Evolutionary conservation across 1,284 basidiomycete species (phyloP).

Genomic region (Ustilago vetiveriae): DNA sequence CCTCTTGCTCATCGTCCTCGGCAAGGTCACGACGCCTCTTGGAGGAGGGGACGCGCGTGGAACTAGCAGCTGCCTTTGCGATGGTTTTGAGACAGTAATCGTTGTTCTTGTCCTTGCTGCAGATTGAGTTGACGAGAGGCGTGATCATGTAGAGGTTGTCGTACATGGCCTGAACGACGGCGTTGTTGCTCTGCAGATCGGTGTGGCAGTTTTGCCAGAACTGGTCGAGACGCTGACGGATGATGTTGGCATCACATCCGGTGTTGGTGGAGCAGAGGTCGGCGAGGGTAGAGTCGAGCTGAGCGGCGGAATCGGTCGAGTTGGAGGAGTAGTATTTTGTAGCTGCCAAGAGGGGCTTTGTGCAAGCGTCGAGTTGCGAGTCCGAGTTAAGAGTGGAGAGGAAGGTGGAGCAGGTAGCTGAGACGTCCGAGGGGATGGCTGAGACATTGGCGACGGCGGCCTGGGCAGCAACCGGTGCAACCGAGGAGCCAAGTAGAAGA

Average conservation of each 20-base stretch:
- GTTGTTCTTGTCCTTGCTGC: conserved; percentile 47
- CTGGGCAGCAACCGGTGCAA: conserved; percentile 42
- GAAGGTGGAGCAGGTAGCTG: conserved; percentile 40
- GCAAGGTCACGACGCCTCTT: conserved; percentile 13
- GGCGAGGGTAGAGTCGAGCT: conserved; percentile 46
- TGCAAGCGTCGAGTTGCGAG: conserved; percentile 43
- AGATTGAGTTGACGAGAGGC: conserved; percentile 57
- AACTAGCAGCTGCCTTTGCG: conserved; percentile 38
- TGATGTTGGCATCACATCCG: conserved; percentile 50
- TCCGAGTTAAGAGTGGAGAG: conserved; percentile 53
- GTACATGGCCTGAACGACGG: conserved; percentile 48
- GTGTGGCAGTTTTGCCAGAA: conserved; percentile 53
- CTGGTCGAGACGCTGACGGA: conserved; percentile 44
- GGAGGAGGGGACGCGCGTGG: conserved; percentile 4
- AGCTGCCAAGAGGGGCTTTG: conserved; percentile 50
- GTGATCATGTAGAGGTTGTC: conserved; percentile 62
- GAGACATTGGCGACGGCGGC: conserved; percentile 18
- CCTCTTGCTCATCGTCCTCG: conserved; percentile 7
- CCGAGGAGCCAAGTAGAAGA: conserved; percentile 16
- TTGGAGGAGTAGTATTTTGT: conserved; percentile 51
- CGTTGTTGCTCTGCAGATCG: conserved; percentile 46
- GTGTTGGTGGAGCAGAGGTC: conserved; percentile 45
- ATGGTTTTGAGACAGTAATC: conserved; percentile 55
- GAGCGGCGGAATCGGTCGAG: conserved; percentile 25
- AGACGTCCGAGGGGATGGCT: conserved; percentile 44